Base-by-base conservation (phyloP, 208 protist species). In the Acanthamoeba triangularis region DNA sequence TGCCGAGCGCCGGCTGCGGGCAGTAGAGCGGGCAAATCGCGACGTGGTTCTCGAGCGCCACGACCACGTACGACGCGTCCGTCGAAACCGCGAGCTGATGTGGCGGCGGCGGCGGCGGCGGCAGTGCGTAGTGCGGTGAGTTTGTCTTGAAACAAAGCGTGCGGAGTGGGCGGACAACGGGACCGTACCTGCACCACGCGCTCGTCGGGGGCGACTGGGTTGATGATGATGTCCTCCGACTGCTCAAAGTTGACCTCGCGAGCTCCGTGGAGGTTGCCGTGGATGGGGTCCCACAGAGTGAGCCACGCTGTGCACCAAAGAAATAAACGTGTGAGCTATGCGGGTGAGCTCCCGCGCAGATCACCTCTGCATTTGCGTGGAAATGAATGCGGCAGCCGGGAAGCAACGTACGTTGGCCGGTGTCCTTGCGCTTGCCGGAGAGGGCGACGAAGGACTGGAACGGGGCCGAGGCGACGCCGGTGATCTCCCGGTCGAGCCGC, bases 11-110 rank as follows among this genome's bases (percentile, higher is more conserved):
- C 10, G 84, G 84, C 54, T 59, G 84, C 30, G 84, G 84, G 84
- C 47, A 69, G 52, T 90, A 90, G 54, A 90, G 47, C n/a, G 84
- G 56, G 84, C 84, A 90, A 8, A 90, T 67, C 5, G 84, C 84
- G 33, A 90, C 56, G 54, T 90, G 84, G 14, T 90, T 59, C 35
- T 90, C 84, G 3, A 90, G 54, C n/a, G 52, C 84, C 6, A 90
- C 54, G 10, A 67, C 52, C n/a, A 90, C 54, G 52, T 90, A 90
- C 84, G 84, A 90, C 7, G 84, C 44, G 41, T 59, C 74, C 5
- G 11, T 33, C 14, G 74, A 84, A 10, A 67, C 84, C 11, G 84
- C 84, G 7, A 90, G 54, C 56, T 88, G 80, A 8, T 65, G 59
- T 4, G 23, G 25, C 30, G 13, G 13, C 14, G 44, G 44, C 3